Conservation (phyloP, 2,329 filamentous ascomycete genomes). For the Arthrinium phaeospermum region DNA sequence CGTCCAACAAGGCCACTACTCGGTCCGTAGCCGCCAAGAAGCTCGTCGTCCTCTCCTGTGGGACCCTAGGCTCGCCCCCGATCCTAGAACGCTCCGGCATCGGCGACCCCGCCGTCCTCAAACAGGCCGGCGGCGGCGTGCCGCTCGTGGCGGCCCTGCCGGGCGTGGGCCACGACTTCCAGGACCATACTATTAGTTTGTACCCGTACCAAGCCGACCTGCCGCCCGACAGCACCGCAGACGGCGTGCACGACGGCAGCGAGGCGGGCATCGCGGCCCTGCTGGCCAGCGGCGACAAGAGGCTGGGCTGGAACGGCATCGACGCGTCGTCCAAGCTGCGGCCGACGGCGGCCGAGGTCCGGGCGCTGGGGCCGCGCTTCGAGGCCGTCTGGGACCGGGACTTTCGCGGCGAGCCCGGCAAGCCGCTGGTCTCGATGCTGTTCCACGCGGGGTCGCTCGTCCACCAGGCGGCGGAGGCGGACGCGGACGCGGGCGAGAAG, state of each 20-base stretch:
- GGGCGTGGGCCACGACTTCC: conserved; percentile 58
- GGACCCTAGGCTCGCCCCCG: conserved; percentile 57
- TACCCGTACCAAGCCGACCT: conserved; percentile 55
- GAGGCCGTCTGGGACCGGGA: conserved; percentile 56
- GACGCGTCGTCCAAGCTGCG: conserved; percentile 58
- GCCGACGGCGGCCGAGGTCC: conserved; percentile 54
- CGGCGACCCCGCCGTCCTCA: conserved; percentile 53
- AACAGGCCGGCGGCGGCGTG: conserved; percentile 45
- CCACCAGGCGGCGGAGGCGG: too few relatives aligned
- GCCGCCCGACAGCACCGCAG: conserved; percentile 49
- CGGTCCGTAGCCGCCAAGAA: conserved; percentile 54
- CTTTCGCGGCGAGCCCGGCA: conserved; percentile 46
- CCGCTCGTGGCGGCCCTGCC: conserved; percentile 55
- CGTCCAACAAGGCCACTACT: conserved; percentile 29
- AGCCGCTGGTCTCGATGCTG: conserved; percentile 49
- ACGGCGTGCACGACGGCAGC: conserved; percentile 37
- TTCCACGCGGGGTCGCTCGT: conserved; percentile 6
- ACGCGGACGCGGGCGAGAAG: neutral
- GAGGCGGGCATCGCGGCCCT: conserved; percentile 32
- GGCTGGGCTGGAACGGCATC: conserved; percentile 59
- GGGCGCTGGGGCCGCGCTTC: conserved; percentile 55
- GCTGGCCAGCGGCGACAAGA: conserved; percentile 32
- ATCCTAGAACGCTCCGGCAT: conserved; percentile 69
- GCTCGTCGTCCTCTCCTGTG: conserved; percentile 56
- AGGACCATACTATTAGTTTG: conserved; percentile 54